phyloP scores from a whole-genome alignment of 2,329 filamentous ascomycete genomes.

The Fusarium sp. region DNA sequence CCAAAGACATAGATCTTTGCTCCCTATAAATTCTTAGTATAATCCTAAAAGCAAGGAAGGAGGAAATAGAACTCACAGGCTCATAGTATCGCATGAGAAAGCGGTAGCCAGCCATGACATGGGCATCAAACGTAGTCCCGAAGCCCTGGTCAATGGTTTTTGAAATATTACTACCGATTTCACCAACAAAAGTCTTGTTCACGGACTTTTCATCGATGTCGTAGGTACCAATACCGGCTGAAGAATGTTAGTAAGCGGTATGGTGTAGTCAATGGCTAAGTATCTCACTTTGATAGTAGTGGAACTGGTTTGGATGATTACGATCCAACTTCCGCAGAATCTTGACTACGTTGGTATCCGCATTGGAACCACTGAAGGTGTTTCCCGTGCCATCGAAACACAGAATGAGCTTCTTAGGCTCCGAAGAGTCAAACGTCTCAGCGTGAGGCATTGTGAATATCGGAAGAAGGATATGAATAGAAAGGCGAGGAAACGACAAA shows the following conservation, averaged over 20 bases:
- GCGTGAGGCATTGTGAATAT: slow-evolving; percentile 32
- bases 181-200: slow-evolving; percentile 52
- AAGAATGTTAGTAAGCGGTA: neutral
- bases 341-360: slow-evolving; percentile 67
- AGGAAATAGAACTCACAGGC: slow-evolving; percentile 44
- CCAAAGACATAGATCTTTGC: slow-evolving; percentile 67
- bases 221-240: slow-evolving; percentile 63
- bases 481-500: neutral
- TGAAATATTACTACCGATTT: slow-evolving; percentile 52
- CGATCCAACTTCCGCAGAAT: slow-evolving; percentile 60
- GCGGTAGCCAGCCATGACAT: slow-evolving; percentile 64
- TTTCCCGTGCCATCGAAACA: slow-evolving; percentile 64
- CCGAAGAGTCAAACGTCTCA: slow-evolving; percentile 17
- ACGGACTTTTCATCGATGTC: slow-evolving; percentile 57
- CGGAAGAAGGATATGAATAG: neutral
- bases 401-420: slow-evolving; percentile 57
- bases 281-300: slow-evolving; percentile 61
- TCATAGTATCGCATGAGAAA: slow-evolving; percentile 67
- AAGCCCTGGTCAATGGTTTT: slow-evolving; percentile 58
- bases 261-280: no score
- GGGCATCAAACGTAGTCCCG: slow-evolving; percentile 61
- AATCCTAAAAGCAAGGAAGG: accelerated
- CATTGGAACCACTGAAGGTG: slow-evolving; percentile 58
- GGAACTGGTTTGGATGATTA: slow-evolving; percentile 56
- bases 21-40: slow-evolving; percentile 45